phyloP scores from a whole-genome alignment of 208 protist species.

The Naegleria gruberi region DNA sequence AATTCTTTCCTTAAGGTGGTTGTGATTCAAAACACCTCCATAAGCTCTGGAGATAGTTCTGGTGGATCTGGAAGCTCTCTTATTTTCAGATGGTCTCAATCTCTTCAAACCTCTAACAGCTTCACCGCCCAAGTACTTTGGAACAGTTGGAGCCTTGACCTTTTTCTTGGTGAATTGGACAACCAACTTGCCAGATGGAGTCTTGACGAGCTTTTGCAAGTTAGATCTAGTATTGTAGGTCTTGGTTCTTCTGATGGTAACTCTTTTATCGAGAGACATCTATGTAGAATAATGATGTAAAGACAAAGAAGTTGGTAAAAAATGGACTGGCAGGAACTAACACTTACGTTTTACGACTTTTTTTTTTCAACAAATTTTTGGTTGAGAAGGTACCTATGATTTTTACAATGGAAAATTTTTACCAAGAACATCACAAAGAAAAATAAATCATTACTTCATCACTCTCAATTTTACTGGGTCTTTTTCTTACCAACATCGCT shows the following conservation, averaged over 20 bases:
- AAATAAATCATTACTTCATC: too few species aligned
- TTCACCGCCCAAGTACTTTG: constrained; percentile 79
- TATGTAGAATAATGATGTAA: neutral
- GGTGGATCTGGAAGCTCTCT: constrained; percentile 65
- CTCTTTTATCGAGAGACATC: constrained; percentile 4
- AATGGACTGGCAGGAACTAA: neutral
- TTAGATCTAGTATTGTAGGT: constrained; percentile 50
- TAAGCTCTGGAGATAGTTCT: constrained; percentile 94
- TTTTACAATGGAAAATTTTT: too few species aligned
- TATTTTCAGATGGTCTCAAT: constrained; percentile 74
- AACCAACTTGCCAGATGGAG: constrained; percentile 72
- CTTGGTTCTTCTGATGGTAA: constrained; percentile 42
- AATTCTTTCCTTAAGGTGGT: constrained; percentile 87
- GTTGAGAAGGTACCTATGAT: too few species aligned
- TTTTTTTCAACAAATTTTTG: constrained; percentile 7
- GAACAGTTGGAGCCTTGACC: constrained; percentile 75
- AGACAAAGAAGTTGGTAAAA: neutral
- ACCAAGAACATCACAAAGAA: too few species aligned
- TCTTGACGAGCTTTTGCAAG: constrained; percentile 38
- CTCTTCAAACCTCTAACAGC: constrained; percentile 57
- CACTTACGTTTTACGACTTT: neutral
- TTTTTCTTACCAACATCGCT: too few species aligned
- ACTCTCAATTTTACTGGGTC: too few species aligned
- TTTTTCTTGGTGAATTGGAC: constrained; percentile 89
- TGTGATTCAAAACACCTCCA: constrained; percentile 86